These are phyloP conservation scores for Grigorovia yakushimaensis DNA, from an alignment of 805 yeast genomes.

Conservation along the genomic window DNA sequence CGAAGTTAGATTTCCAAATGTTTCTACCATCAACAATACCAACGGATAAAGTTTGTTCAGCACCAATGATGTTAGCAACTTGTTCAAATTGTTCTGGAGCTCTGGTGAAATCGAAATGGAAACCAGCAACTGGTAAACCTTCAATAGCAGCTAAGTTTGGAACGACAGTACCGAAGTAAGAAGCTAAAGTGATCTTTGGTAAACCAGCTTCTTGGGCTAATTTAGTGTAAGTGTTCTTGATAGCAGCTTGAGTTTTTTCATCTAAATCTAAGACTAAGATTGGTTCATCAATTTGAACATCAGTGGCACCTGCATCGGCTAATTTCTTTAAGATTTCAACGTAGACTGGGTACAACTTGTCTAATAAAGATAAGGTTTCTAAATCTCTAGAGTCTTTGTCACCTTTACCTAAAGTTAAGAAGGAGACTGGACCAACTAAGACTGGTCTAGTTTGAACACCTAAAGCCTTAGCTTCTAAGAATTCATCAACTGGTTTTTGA, in stretches of 20 bases:
- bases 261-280: constrained; percentile 89
- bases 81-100: constrained; percentile 91
- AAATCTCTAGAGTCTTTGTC: constrained; percentile 95
- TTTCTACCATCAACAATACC: constrained; percentile 99
- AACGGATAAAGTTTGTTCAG: constrained; percentile 75
- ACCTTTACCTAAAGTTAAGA: constrained; percentile 91
- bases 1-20: constrained; percentile 96
- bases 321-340: constrained; percentile 79
- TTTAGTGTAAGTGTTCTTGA: constrained; percentile 76
- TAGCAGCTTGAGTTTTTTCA: constrained; percentile 72
- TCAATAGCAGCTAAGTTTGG: constrained; percentile 89
- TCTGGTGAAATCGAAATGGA: constrained; percentile 95
- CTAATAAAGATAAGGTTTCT: constrained; percentile 83
- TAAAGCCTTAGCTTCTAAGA: constrained; percentile 91
- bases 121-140: constrained; percentile 85
- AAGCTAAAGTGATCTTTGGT: constrained; percentile 74
- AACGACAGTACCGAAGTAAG: constrained; percentile 97
- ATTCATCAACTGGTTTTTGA: constrained; percentile 94
- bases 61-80: constrained; percentile 55
- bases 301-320: constrained; percentile 87
- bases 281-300: constrained; percentile 97
- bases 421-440: constrained; percentile 91
- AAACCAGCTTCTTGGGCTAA: constrained; percentile 53
- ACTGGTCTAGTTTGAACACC: constrained; percentile 98
- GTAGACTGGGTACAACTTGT: constrained; percentile 88